Conservation (phyloP, 345 rosid species). For the Rhizophora apiculata region DNA sequence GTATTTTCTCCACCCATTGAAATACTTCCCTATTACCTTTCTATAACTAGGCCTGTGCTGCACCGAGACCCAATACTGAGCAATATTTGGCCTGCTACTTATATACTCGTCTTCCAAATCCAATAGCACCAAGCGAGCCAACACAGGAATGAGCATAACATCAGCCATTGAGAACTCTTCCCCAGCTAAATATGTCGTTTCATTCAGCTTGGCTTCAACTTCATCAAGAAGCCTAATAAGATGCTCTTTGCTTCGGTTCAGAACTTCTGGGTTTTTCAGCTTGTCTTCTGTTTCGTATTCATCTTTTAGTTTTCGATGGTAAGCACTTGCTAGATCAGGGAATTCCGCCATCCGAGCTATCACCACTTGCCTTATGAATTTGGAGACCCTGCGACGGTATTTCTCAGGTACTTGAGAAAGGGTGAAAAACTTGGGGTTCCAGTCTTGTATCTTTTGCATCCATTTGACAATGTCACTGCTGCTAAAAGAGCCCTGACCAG, state of each 20-base stretch:
- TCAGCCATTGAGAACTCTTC: conserved; percentile 88
- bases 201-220: conserved; percentile 52
- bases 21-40: conserved; percentile 69
- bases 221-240: conserved; percentile 63
- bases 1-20: conserved; percentile 73
- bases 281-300: conserved; percentile 69
- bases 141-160: conserved; percentile 62
- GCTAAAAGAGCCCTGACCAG: conserved; percentile 33
- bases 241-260: conserved; percentile 52
- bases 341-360: conserved; percentile 40
- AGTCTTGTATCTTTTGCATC: conserved; percentile 74
- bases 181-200: conserved; percentile 54
- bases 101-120: conserved; percentile 69
- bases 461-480: conserved; percentile 44
- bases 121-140: conserved; percentile 64
- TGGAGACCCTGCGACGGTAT: conserved; percentile 39
- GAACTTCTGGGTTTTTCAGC: conserved; percentile 46
- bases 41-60: conserved; percentile 67
- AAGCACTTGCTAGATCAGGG: conserved; percentile 77
- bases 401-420: conserved; percentile 62
- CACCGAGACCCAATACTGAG: conserved; percentile 65
- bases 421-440: conserved; percentile 73
- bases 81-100: conserved; percentile 56
- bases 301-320: conserved; percentile 74
- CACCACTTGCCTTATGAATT: conserved; percentile 68